Conservation (phyloP, 2,329 filamentous ascomycete species). For the Tothia fuscella region DNA sequence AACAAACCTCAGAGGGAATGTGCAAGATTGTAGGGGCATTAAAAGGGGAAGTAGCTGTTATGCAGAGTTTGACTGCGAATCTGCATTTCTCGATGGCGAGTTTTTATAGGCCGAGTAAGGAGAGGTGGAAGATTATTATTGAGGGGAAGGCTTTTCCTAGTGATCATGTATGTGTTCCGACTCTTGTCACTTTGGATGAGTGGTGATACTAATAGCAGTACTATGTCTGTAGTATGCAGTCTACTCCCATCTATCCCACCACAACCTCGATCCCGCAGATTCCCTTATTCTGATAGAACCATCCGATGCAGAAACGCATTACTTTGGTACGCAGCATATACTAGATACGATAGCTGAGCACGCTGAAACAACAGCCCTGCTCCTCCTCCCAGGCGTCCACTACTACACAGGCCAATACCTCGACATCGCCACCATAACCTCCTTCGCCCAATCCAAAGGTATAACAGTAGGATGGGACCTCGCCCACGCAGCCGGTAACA, state of each 20-base stretch:
- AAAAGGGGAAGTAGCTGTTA: constrained; percentile 65
- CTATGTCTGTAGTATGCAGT: constrained; percentile 55
- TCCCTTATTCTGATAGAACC: constrained; percentile 67
- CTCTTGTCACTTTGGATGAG: background rate
- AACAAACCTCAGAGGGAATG: constrained; percentile 47
- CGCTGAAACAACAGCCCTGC: constrained; percentile 57
- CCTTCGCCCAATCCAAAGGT: constrained; percentile 57
- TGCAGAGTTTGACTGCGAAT: constrained; percentile 78
- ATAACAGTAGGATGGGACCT: constrained; percentile 79
- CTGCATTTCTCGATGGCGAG: constrained; percentile 72
- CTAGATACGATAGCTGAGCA: constrained; percentile 63
- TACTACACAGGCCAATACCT: constrained; percentile 88
- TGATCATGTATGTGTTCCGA: constrained; percentile 54
- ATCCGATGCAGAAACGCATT: constrained; percentile 35
- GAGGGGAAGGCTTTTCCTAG: constrained; percentile 85
- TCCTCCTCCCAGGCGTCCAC: constrained; percentile 78
- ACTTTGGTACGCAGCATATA: constrained; percentile 59
- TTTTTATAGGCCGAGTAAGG: constrained; percentile 61
- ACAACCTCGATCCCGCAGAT: constrained; percentile 52
- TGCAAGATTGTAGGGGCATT: constrained; percentile 65
- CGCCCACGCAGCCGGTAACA: constrained; percentile 77
- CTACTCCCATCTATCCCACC: constrained; percentile 65
- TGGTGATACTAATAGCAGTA: background rate
- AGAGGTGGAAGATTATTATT: constrained; percentile 68
- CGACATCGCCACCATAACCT: constrained; percentile 70